These are phyloP conservation scores for Kodamaea hsintzibuensis DNA, from an alignment of 805 yeast species.

Conservation along the genomic window DNA sequence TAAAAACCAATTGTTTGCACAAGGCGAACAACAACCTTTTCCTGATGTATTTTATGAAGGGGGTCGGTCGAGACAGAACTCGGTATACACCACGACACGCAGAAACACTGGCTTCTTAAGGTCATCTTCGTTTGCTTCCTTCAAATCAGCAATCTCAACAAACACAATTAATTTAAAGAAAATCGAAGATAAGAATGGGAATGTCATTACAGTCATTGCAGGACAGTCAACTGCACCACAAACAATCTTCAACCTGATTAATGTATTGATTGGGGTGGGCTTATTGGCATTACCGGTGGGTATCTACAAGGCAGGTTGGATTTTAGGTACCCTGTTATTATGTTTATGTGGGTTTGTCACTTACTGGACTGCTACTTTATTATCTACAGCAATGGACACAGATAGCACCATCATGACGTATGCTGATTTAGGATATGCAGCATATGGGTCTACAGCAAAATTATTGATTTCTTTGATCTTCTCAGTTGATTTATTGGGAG, in stretches of 20 bases:
- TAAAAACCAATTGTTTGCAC: conserved; percentile 24
- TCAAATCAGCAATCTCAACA: conserved; percentile 36
- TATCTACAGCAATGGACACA: conserved; percentile 31
- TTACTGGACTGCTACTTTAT: conserved; percentile 51
- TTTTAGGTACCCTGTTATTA: conserved; percentile 47
- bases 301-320: conserved; percentile 67
- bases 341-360: conserved; percentile 50
- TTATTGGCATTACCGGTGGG: conserved; percentile 73
- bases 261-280: conserved; percentile 76
- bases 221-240: conserved; percentile 65
- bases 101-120: conserved; percentile 26
- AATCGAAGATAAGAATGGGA: conserved; percentile 72
- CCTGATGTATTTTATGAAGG: conserved; percentile 40
- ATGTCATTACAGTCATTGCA: conserved; percentile 56
- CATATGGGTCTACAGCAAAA: conserved; percentile 56
- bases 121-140: conserved; percentile 46
- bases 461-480: conserved; percentile 64
- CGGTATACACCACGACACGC: conserved; percentile 16
- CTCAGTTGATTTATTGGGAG: conserved; percentile 60
- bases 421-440: conserved; percentile 30
- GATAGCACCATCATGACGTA: conserved; percentile 31
- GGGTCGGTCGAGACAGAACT: conserved; percentile 30
- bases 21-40: conserved; percentile 13
- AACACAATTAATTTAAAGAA: conserved; percentile 52
- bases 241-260: conserved; percentile 71